Conservation (phyloP, 352 stramenopile genomes). For the Phytophthora pluvialis region DNA sequence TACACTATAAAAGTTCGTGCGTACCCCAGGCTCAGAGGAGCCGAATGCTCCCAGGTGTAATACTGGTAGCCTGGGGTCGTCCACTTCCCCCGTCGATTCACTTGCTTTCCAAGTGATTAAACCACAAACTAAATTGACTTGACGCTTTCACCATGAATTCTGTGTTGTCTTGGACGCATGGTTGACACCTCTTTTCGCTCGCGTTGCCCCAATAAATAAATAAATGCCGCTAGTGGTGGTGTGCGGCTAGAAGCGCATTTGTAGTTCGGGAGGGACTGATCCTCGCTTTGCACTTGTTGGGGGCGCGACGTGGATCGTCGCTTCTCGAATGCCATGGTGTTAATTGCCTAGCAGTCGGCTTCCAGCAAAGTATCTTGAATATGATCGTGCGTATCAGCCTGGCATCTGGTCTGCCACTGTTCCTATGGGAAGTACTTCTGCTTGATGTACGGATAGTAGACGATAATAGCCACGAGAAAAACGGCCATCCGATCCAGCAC, state of each 20-base stretch:
- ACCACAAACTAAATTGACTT: neutral
- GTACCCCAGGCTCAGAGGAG: too few species aligned
- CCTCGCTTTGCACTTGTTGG: neutral
- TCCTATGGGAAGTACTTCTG: slow-evolving; percentile 36
- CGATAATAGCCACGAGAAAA: slow-evolving; percentile 52
- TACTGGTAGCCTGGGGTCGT: neutral
- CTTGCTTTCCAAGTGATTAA: neutral
- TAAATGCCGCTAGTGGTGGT: slow-evolving; percentile 35
- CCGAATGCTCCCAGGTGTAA: neutral
- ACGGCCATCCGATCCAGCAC: slow-evolving; percentile 52
- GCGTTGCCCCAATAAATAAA: slow-evolving; percentile 40
- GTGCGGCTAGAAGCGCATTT: slow-evolving; percentile 22
- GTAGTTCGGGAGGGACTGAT: neutral
- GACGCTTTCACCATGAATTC: neutral
- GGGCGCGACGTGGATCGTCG: neutral
- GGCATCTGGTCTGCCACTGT: neutral
- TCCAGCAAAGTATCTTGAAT: neutral
- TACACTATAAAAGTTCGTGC: too few species aligned
- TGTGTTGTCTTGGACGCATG: neutral
- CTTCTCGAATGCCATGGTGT: neutral
- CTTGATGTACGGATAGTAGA: slow-evolving; percentile 64
- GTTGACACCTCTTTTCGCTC: slow-evolving; percentile 9
- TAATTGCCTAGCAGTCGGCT: slow-evolving; percentile 2
- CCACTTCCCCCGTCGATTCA: neutral
- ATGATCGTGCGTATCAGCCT: neutral